Evolutionary conservation across 805 yeast species (phyloP).

Genomic region (Lachancea mirantina): DNA sequence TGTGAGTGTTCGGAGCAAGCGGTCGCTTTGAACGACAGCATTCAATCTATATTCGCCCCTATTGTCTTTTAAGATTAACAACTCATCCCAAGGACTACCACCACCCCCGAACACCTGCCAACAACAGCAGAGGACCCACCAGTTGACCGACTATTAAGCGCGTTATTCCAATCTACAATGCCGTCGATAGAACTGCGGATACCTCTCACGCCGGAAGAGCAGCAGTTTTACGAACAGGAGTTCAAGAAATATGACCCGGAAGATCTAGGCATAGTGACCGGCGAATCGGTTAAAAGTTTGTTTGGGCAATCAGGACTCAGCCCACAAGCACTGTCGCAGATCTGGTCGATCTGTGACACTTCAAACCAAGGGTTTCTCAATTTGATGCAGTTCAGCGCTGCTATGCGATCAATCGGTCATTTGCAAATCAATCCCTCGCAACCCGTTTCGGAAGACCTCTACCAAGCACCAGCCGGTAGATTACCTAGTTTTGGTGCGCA

Average conservation of each 20-base stretch:
- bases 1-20: too few relatives aligned
- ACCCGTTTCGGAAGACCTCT: slow-evolving; percentile 40
- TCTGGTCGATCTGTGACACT: slow-evolving; percentile 94
- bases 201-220: slow-evolving; percentile 64
- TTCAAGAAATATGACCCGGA: slow-evolving; percentile 78
- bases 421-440: slow-evolving; percentile 57
- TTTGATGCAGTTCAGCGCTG: slow-evolving; percentile 72
- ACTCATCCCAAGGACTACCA: too few relatives aligned
- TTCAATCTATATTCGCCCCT: too few relatives aligned
- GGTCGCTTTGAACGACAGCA: too few relatives aligned
- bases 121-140: too few relatives aligned
- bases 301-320: slow-evolving; percentile 83
- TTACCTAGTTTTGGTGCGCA: slow-evolving; percentile 46
- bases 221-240: slow-evolving; percentile 60
- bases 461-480: slow-evolving; percentile 20
- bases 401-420: slow-evolving; percentile 84
- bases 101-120: too few relatives aligned
- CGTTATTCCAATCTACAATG: too few relatives aligned
- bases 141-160: too few relatives aligned
- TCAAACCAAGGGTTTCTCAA: slow-evolving; percentile 78
- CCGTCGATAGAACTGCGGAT: slow-evolving; percentile 27
- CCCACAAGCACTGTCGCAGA: slow-evolving; percentile 71
- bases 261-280: slow-evolving; percentile 74
- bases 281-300: slow-evolving; percentile 74
- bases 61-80: too few relatives aligned